Evolutionary conservation across 1,284 basidiomycete genomes (phyloP).

Genomic region (Pterula multifida): DNA sequence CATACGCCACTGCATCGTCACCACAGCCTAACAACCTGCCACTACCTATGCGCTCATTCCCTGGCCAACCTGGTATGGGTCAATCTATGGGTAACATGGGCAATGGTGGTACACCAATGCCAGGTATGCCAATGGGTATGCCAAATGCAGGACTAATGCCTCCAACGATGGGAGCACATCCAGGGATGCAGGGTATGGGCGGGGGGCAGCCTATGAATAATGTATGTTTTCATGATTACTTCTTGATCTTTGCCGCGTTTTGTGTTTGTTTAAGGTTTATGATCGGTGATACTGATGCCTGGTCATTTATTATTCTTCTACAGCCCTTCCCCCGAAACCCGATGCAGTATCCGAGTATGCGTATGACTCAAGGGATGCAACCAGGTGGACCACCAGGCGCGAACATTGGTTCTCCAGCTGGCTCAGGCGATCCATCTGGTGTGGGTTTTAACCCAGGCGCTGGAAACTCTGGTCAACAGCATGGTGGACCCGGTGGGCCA

Average conservation of each 20-base stretch:
- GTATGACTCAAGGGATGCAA: background rate
- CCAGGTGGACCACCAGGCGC: background rate
- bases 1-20: background rate
- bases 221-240: background rate
- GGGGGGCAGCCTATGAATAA: background rate
- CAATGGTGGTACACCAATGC: background rate
- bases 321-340: background rate
- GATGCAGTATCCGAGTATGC: background rate
- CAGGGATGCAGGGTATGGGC: background rate
- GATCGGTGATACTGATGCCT: background rate
- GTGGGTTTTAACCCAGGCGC: too few species aligned
- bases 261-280: background rate
- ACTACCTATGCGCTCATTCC: background rate
- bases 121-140: background rate
- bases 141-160: background rate
- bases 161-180: background rate
- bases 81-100: background rate
- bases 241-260: background rate
- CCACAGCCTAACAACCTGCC: background rate
- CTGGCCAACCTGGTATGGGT: background rate
- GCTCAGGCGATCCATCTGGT: too few species aligned
- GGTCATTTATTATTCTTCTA: background rate
- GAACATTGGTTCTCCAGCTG: background rate
- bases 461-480: too few species aligned
- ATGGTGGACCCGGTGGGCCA: background rate